These are phyloP conservation scores for Oryza rufipogon DNA, from an alignment of 176 grass and related monocot species.

Conservation along the genomic window DNA sequence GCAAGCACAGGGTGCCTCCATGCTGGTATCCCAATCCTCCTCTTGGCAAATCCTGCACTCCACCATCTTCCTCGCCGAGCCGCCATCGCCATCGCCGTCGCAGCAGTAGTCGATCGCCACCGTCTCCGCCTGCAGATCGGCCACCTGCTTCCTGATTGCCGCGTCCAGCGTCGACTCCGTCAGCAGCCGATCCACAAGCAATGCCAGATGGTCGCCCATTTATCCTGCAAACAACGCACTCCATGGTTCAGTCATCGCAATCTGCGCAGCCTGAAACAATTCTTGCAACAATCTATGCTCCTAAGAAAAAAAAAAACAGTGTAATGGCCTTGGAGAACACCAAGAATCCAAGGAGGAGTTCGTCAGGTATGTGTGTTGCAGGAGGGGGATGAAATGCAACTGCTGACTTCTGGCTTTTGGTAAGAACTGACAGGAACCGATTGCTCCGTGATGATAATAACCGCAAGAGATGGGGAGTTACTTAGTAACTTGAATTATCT, in stretches of 20 bases:
- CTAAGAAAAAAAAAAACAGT: not conserved
- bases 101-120: slow-evolving; percentile 34
- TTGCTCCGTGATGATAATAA: not conserved
- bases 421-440: slow-evolving; percentile 27
- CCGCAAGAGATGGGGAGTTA: not conserved
- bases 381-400: slow-evolving; percentile 29
- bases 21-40: slow-evolving; percentile 76
- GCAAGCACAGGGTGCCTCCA: slow-evolving; percentile 91
- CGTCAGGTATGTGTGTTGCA: slow-evolving; percentile 8
- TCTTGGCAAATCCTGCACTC: slow-evolving; percentile 99
- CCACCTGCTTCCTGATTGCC: slow-evolving; percentile 55
- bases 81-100: not conserved
- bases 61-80: slow-evolving; percentile 51
- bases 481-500: not conserved
- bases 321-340: not conserved
- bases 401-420: not conserved
- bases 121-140: slow-evolving; percentile 25
- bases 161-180: slow-evolving; percentile 87
- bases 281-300: not conserved
- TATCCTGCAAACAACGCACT: slow-evolving; percentile 25
- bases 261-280: not conserved
- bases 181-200: slow-evolving; percentile 87
- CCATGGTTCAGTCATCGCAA: slow-evolving; percentile 11
- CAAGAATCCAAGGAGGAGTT: slow-evolving; percentile 11
- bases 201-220: slow-evolving; percentile 95